Conservation (phyloP, 495 filamentous ascomycete genomes). For the Letharia lupina region DNA sequence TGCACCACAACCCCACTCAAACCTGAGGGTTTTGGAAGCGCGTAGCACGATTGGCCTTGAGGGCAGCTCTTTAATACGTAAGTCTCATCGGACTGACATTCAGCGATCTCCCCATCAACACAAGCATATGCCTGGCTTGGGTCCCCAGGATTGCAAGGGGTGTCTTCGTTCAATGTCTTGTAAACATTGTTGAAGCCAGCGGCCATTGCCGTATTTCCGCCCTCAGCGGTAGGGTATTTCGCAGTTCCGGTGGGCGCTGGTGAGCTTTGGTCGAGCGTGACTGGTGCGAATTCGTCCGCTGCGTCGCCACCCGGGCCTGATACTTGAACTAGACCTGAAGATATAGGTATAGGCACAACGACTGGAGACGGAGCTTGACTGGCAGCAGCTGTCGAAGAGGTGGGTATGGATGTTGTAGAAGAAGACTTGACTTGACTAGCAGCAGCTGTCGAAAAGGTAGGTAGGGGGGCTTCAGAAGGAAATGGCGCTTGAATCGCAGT, state of each 20-base stretch:
- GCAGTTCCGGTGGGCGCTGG: slow-evolving; percentile 12
- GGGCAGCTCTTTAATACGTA: slow-evolving; percentile 22
- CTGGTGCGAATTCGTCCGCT: slow-evolving; percentile 6
- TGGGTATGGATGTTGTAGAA: not conserved
- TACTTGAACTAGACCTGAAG: slow-evolving; percentile 2
- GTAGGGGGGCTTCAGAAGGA: not conserved
- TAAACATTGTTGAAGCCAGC: slow-evolving; percentile 20
- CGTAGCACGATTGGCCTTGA: slow-evolving; percentile 22
- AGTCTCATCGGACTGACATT: slow-evolving; percentile 20
- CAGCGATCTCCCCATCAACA: slow-evolving; percentile 21
- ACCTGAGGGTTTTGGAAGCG: slow-evolving; percentile 18
- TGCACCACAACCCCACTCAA: slow-evolving; percentile 20
- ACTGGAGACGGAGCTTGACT: slow-evolving; percentile 4
- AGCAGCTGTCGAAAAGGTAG: not conserved
- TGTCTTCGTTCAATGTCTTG: slow-evolving; percentile 16
- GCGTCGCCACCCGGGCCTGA: slow-evolving; percentile 5
- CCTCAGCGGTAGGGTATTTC: slow-evolving; percentile 15
- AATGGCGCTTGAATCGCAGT: not conserved
- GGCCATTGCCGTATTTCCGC: slow-evolving; percentile 21
- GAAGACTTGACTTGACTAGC: not conserved
- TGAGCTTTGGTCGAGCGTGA: slow-evolving; percentile 6
- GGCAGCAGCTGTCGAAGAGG: not conserved
- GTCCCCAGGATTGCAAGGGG: slow-evolving; percentile 19
- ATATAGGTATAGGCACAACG: slow-evolving; percentile 1
- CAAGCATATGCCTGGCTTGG: slow-evolving; percentile 18